Evolutionary conservation across 208 protist species (phyloP), one percentile per base, ranked within the genome.

Genomic region (Phytomonas sp.): DNA sequence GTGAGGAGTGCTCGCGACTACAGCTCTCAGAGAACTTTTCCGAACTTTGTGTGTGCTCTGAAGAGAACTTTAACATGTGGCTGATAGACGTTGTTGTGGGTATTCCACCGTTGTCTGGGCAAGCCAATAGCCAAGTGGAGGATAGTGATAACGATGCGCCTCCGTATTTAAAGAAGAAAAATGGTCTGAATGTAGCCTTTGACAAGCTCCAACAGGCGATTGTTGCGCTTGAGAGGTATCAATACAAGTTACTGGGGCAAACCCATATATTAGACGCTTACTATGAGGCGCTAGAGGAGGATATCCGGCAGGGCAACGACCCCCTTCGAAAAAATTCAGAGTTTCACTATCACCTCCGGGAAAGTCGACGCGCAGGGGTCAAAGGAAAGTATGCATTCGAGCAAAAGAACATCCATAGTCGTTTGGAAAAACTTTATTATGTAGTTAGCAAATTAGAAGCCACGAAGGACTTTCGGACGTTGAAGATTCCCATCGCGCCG

Each of bases 261-360:
- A 66, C 79, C 20, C 66, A 74, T 3, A 31, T 90, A 32, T 74
- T 91, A 13, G 62, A 74, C 13, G 83, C 81, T 13, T 94, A 94
- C 70, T 91, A 91, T 71, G 36, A 69, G n/a, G 84, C 78, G 0
- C 40, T 91, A 36, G 88, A 94, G 64, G 78, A 80, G 36, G 77
- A 79, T 61, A 82, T 85, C 65, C 17, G 46, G 20, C 9, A 56
- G 46, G 46, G 46, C 11, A 56, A 56, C 9, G 46, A 56, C 62
- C 63, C 15, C 34, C 37, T 43, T 72, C 28, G 60, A 29, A 75
- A 76, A 40, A 33, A 34, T 60, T 80, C 71, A n/a, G 61, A 46
- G 9, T 94, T 83, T 51, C 85, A 94, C 60, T 78, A 67, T 34
- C 36, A 61, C 20, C 63, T 84, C 61, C 83, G 88, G 15, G 68